A percentile compares a stretch with the other conserved stretches of the same genome.
phyloP scores from a whole-genome alignment of 139 green algal species.

The Ostreobium quekettii region DNA sequence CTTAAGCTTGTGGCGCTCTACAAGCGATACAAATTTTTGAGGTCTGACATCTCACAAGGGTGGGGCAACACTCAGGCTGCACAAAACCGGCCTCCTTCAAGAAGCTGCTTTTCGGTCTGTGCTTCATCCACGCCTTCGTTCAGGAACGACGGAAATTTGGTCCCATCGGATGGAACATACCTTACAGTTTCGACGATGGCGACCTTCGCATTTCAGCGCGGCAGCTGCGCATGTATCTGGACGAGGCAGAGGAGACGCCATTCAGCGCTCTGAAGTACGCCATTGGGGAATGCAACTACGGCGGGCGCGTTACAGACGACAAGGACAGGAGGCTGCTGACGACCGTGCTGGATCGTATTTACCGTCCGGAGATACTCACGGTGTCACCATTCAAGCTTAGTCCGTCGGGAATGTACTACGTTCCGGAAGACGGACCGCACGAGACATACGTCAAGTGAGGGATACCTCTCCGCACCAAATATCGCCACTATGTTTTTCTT shows the following conservation, averaged over 20 bases:
- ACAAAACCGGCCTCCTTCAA: constrained; percentile 44
- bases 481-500: too few relatives aligned
- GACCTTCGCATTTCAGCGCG: constrained; percentile 57
- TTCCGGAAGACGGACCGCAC: constrained; percentile 27
- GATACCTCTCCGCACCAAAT: too few relatives aligned
- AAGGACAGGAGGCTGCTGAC: constrained; percentile 61
- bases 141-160: constrained; percentile 69
- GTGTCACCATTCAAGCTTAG: constrained; percentile 22
- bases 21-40: too few relatives aligned
- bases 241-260: constrained; percentile 30
- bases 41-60: too few relatives aligned
- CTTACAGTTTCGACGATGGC: constrained; percentile 69
- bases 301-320: constrained; percentile 65
- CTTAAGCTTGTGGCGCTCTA: too few relatives aligned
- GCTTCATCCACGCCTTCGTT: constrained; percentile 59
- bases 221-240: constrained; percentile 66
- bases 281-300: constrained; percentile 73
- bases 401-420: constrained; percentile 35
- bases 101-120: constrained; percentile 53
- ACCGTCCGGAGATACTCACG: constrained; percentile 25
- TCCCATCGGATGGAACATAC: constrained; percentile 75
- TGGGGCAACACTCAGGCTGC: too few relatives aligned
- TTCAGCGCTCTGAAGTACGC: constrained; percentile 46
- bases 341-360: constrained; percentile 41
- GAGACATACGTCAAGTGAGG: constrained; percentile 26